Evolutionary conservation across 257 asterid genomes (phyloP), one percentile per base, ranked within the genome.

Genomic region (Ilex asprella): DNA sequence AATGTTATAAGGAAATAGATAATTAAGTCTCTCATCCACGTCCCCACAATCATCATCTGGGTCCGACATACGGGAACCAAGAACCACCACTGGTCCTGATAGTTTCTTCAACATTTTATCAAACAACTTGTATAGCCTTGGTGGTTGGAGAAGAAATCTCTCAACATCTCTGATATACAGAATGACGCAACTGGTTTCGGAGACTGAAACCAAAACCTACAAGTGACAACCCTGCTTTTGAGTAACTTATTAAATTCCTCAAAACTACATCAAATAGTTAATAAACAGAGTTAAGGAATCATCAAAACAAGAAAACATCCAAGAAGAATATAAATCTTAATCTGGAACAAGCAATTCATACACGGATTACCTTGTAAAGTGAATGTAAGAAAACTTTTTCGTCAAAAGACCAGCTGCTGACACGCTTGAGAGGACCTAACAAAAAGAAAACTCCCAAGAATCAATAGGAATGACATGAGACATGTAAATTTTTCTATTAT

Each of bases 91-190:
- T 5, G 95, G 70, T 68, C 99, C 99, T 3, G 96, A 74, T 71
- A 93, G 66, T 70, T 81, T 87, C 76, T 84, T 89, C 73, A 93
- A 73, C 92, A 89, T 79, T 76, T 77, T 76, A 2, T 85, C 84
- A 39, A 87, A 83, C 61, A 87, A 68, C 70, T 77, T 85, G 82
- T 78, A 68, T 2, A 87, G 70, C 72, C 92, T 75, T 39, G 90
- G 62, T 51, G 94, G 81, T 56, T 81, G 88, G 65, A 71, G 84
- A 74, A 89, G 73, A 41, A 79, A 76, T 57, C 76, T 79, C 39
- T 93, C 99, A 12, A 84, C 94, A 67, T 89, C 97, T 76, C 96
- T 81, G 66, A 93, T 65, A 63, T 93, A 93, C 65, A 93, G 94
- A 77, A 93, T 84, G 76, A 87, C 64, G 64, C 84, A 57, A 56